Evolutionary conservation across 371 early-diverging fungal genomes (phyloP).

Genomic region (Mucor plumbeus): DNA sequence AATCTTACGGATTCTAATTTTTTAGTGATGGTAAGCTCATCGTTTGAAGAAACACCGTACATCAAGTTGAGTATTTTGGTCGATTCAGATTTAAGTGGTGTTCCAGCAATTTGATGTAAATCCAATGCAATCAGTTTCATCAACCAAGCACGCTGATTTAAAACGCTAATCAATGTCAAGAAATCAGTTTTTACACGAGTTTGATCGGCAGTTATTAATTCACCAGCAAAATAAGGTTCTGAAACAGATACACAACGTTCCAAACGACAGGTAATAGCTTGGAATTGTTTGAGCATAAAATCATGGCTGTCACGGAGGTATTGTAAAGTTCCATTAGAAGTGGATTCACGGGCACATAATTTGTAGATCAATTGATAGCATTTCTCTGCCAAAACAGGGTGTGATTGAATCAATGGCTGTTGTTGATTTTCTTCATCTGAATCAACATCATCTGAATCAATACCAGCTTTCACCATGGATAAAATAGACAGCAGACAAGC

Average conservation of each 20-base stretch:
- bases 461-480: constrained; percentile 48
- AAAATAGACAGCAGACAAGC: constrained; percentile 73
- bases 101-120: constrained; percentile 53
- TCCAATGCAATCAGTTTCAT: constrained; percentile 83
- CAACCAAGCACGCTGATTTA: constrained; percentile 88
- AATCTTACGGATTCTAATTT: constrained; percentile 4
- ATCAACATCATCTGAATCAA: not conserved
- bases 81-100: constrained; percentile 27
- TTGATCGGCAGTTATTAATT: constrained; percentile 19
- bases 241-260: constrained; percentile 14
- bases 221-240: constrained; percentile 25
- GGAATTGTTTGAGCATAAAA: constrained; percentile 68
- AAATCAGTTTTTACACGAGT: constrained; percentile 45
- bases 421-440: constrained; percentile 31
- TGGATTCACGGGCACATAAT: constrained; percentile 70
- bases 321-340: constrained; percentile 72
- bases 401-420: constrained; percentile 29
- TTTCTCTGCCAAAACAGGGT: constrained; percentile 83
- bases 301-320: constrained; percentile 77
- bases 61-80: constrained; percentile 18
- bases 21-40: not conserved
- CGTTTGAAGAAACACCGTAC: constrained; percentile 26
- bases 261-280: constrained; percentile 40
- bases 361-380: constrained; percentile 83
- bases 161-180: constrained; percentile 57